Conservation (phyloP, 1,284 basidiomycete genomes). For the Cronartium ribicola region DNA sequence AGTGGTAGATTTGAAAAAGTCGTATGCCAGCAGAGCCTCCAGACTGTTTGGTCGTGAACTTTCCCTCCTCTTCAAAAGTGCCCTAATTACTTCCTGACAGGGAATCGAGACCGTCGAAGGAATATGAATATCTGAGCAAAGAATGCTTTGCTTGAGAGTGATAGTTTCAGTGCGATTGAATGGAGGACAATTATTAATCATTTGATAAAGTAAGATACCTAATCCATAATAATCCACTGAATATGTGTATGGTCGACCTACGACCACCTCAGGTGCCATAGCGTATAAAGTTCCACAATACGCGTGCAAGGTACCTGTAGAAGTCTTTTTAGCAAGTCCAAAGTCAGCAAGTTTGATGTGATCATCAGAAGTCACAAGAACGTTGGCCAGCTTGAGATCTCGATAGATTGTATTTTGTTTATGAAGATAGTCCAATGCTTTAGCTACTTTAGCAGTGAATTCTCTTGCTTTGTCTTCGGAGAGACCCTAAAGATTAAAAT, state of each 20-base stretch:
- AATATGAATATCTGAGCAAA: too few species aligned
- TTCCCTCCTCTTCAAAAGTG: too few species aligned
- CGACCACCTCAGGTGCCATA: neutral
- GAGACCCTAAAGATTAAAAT: too few species aligned
- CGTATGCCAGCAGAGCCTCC: too few species aligned
- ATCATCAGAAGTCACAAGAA: neutral
- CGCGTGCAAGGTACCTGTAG: neutral
- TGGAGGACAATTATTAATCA: too few species aligned
- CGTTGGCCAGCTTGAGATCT: neutral
- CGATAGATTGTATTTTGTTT: neutral
- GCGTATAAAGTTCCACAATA: neutral
- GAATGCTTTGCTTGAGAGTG: too few species aligned
- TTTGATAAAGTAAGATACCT: neutral
- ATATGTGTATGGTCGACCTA: neutral
- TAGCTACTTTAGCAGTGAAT: neutral
- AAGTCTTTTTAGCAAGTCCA: neutral
- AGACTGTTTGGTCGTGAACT: too few species aligned
- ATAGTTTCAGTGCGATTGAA: too few species aligned
- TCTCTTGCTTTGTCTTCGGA: neutral
- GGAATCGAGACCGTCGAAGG: too few species aligned
- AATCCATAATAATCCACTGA: neutral
- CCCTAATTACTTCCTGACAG: too few species aligned
- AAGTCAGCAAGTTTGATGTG: conserved; percentile 1
- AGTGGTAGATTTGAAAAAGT: too few species aligned
- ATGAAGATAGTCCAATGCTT: conserved; percentile 3